Percentiles rank a stretch among this genome's conserved stretches.
These are phyloP conservation scores for Gracilaria gracilis DNA, from an alignment of 23 red algal genomes.

Conservation along the genomic window DNA sequence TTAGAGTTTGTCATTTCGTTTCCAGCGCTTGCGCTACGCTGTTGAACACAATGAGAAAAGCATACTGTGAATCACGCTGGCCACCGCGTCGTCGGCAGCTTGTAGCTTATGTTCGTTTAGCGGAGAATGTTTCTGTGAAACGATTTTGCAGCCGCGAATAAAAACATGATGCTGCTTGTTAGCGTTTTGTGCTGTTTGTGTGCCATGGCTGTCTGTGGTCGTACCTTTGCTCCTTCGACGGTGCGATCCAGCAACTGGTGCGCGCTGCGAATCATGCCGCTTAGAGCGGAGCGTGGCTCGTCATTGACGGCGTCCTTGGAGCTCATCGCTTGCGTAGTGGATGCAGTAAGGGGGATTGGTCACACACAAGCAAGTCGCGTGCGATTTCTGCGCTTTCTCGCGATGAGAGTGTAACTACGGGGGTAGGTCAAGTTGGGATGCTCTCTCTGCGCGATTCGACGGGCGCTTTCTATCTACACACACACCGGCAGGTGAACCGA, in stretches of 20 bases:
- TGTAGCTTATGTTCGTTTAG: constrained; percentile 49
- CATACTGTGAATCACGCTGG: constrained; percentile 72
- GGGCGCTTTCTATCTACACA: too few species aligned
- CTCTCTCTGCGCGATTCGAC: too few species aligned
- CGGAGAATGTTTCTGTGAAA: constrained; percentile 44
- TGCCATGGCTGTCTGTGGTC: not conserved
- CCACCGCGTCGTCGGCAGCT: constrained; percentile 63
- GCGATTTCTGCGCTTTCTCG: too few species aligned
- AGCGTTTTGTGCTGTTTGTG: not conserved
- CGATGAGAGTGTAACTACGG: too few species aligned
- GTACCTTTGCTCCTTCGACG: constrained; percentile 21
- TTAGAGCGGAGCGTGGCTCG: not conserved
- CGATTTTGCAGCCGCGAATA: not conserved
- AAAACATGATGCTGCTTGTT: not conserved
- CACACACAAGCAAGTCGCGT: too few species aligned
- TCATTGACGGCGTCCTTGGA: constrained; percentile 19
- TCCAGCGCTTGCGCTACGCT: not conserved
- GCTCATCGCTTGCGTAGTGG: not conserved
- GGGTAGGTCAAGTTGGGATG: too few species aligned
- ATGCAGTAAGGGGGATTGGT: not conserved
- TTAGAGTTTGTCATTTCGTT: not conserved
- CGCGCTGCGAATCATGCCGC: not conserved
- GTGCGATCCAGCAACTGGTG: constrained; percentile 9
- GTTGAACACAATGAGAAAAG: not conserved
- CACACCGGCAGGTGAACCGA: too few species aligned